Percentiles rank a stretch among this genome's conserved stretches.
Conservation (phyloP, 2,329 filamentous ascomycete genomes). For the Aspergillus felis region DNA sequence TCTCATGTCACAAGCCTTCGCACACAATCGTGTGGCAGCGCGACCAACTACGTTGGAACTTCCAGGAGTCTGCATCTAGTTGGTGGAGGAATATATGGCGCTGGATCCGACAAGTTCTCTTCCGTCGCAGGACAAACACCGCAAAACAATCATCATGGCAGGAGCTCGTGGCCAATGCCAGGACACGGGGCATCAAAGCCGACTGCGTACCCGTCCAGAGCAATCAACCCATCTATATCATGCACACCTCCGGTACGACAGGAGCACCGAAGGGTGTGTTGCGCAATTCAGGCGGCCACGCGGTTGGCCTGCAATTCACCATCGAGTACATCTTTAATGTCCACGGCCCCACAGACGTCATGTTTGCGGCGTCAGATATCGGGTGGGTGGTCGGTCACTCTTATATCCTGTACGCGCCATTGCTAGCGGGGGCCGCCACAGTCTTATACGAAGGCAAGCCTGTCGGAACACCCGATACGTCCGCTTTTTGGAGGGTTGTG, state of each 20-base stretch:
- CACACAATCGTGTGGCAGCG: constrained; percentile 81
- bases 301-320: constrained; percentile 76
- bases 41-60: constrained; percentile 69
- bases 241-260: constrained; percentile 77
- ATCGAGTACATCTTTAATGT: constrained; percentile 81
- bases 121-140: constrained; percentile 49
- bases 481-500: constrained; percentile 82
- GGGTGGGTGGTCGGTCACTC: constrained; percentile 87
- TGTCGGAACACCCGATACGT: constrained; percentile 79
- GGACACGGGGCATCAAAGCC: constrained; percentile 62
- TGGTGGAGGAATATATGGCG: too few species aligned
- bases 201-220: constrained; percentile 74
- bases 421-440: constrained; percentile 79
- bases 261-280: constrained; percentile 79
- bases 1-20: constrained; percentile 66
- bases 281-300: constrained; percentile 78
- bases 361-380: constrained; percentile 78
- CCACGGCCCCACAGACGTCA: constrained; percentile 76
- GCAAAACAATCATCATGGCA: constrained; percentile 69
- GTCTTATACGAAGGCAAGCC: constrained; percentile 94
- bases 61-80: constrained; percentile 42
- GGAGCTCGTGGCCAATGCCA: constrained; percentile 66
- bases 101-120: too few species aligned
- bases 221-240: constrained; percentile 79
- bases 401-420: constrained; percentile 84